Evolutionary conservation across 2,329 filamentous ascomycete genomes (phyloP), one percentile per base, ranked within the genome.

Genomic region (Polychaeton citri): DNA sequence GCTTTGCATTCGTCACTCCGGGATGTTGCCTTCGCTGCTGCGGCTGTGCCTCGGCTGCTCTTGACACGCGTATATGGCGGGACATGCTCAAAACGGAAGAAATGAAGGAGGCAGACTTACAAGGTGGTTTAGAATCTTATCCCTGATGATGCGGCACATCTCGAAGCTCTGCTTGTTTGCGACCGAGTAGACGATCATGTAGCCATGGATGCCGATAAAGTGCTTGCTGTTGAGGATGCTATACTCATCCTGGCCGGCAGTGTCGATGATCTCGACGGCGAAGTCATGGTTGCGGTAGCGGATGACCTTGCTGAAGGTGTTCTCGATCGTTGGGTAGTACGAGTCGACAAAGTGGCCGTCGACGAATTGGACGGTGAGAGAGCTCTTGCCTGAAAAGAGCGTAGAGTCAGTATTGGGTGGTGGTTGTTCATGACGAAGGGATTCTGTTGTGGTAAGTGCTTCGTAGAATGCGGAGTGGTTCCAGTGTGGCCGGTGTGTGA

Each of bases 241-340:
- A 68, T 98, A 98, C 63, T 98, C 90, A 68, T 98, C 90, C 80
- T 90, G 54, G 41, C 90, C 90, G 36, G 90, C 90, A 19, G 90
- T 98, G 59, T 98, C 90, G 59, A 98, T 90, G 53, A 98, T 96
- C 65, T 98, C 90, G 9, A 87, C 94, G 35, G 83, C 78, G 61
- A 79, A 98, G 47, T 96, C 90, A 61, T 95, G 85, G 34, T 82
- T 81, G 62, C 90, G 93, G 61, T 82, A 81, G 51, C 84, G 81
- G 59, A 98, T 94, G 48, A 86, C 79, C 61, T 93, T 93, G 68
- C 81, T 92, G 60, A 98, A 98, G 2, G 88, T 96, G 61, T 96
- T 98, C 62, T 98, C 90, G 54, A 98, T 96, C 28, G 90, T 98
- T 21, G 90, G 90, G 61, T 98, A 98, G 65, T 98, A 98, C 61